phyloP scores from a whole-genome alignment of 192 early-diverging fungal species.

The Jimgerdemannia lactiflua region DNA sequence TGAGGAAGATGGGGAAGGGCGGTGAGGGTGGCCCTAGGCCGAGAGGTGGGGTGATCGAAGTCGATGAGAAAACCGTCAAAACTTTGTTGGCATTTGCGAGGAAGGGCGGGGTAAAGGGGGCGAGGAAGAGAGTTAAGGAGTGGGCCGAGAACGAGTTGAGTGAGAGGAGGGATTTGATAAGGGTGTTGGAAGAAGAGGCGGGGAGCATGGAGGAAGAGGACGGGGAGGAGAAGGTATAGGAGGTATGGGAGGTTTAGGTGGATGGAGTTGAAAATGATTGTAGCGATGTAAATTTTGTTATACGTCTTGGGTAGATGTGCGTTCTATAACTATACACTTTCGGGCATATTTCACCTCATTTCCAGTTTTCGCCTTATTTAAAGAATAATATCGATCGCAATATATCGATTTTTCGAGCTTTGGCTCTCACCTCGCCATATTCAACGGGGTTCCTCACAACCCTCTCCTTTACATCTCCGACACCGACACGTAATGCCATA shows the following conservation, averaged over 20 bases:
- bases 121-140: neutral
- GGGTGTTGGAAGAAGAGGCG: neutral
- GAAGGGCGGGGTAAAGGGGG: conserved; percentile 4
- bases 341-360: too few species aligned
- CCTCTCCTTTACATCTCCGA: neutral
- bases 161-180: neutral
- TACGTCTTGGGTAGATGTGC: too few species aligned
- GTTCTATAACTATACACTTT: too few species aligned
- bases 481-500: neutral
- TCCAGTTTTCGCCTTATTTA: too few species aligned
- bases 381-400: too few species aligned
- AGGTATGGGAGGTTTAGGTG: too few species aligned
- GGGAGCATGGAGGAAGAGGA: neutral
- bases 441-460: too few species aligned
- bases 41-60: neutral
- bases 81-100: conserved; percentile 30
- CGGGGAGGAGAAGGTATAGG: too few species aligned
- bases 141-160: neutral
- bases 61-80: conserved; percentile 23
- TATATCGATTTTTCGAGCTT: too few species aligned
- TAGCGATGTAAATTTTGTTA: too few species aligned
- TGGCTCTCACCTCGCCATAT: too few species aligned
- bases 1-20: conserved; percentile 9
- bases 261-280: too few species aligned
- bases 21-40: neutral